phyloP scores from a whole-genome alignment of 192 early-diverging fungal species.

The Coemansia sp. region DNA sequence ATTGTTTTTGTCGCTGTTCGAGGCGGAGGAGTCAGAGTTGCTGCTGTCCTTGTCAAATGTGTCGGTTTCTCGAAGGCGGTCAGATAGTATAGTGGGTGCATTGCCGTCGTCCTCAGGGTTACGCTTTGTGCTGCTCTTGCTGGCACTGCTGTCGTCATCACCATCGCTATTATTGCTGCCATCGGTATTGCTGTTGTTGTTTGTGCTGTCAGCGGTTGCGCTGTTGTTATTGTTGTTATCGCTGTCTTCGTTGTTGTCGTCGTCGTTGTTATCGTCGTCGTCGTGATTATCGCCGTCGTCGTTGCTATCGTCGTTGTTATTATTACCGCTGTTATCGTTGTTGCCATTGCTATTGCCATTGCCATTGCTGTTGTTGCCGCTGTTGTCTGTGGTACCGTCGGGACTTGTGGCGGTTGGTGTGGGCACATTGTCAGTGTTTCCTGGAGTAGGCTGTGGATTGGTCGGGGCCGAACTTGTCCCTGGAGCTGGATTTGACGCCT shows the following conservation, averaged over 20 bases:
- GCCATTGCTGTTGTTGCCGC: no score
- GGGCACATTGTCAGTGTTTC: no score
- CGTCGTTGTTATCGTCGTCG: not conserved
- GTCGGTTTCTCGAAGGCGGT: not conserved
- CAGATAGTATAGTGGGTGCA: not conserved
- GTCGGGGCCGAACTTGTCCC: not conserved
- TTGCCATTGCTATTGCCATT: not conserved
- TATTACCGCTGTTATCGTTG: not conserved
- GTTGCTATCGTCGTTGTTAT: not conserved
- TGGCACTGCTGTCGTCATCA: not conserved
- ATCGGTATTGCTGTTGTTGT: constrained; percentile 1
- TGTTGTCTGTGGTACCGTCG: no score
- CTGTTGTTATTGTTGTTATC: not conserved
- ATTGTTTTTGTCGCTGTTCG: not conserved
- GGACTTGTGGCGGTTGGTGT: no score
- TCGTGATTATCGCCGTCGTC: no score
- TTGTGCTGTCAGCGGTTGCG: not conserved
- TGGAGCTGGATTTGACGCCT: not conserved
- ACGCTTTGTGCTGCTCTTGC: not conserved
- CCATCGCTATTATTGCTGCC: not conserved
- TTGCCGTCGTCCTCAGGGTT: constrained; percentile 1
- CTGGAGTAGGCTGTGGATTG: not conserved
- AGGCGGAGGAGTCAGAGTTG: not conserved
- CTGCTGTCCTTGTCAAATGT: not conserved
- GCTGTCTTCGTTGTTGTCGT: not conserved